Base-by-base conservation (phyloP, 2,329 filamentous ascomycete species). In the Diaporthe australafricana region DNA sequence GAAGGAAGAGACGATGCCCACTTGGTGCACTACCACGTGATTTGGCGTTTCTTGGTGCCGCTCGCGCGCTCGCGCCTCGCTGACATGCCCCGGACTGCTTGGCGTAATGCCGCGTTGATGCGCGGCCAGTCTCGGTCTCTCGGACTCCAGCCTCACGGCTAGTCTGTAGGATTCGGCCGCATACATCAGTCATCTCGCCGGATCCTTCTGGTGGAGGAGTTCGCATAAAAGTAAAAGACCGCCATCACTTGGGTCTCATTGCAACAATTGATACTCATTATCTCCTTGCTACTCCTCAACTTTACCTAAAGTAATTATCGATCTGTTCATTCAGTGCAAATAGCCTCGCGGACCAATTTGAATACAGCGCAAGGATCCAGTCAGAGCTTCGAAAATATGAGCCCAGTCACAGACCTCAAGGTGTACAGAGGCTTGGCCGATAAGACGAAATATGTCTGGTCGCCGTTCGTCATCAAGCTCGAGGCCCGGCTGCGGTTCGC, bases 391-490 rank as follows among this genome's bases (percentile, higher is more conserved):
- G 3, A 8, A 40, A 65, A n/a, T 30, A 65, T 65, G 60, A 8
- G 5, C 5, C 3, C 45, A 16, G 7, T 63, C 25, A 72, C 57
- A 5, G 22, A 47, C 17, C 45, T 84, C 52, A 87, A 81, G 8
- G 73, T 91, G 62, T 89, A 83, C 78, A 87, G 89, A 50, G 89
- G 88, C 57, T 87, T 83, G 71, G 79, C 81, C 40, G 77, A 80
- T 2, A 72, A 78, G 1, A 81, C 80, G 6, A 75, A 75, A 22
- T 85, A 90, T 75, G 83, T 85, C 65, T 90, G 88, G 88, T 91
- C 89, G 0, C 89, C 90, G 12, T 92, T 90, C 75, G 88, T 90
- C 67, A 87, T 81, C 55, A 92, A 92, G 77, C 82, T 92, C 66
- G 90, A 92, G 77, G 84, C 88, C 22, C 88, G 89, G 17, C 83